phyloP scores from a whole-genome alignment of 805 yeast species.

The Candida tallmaniae region DNA sequence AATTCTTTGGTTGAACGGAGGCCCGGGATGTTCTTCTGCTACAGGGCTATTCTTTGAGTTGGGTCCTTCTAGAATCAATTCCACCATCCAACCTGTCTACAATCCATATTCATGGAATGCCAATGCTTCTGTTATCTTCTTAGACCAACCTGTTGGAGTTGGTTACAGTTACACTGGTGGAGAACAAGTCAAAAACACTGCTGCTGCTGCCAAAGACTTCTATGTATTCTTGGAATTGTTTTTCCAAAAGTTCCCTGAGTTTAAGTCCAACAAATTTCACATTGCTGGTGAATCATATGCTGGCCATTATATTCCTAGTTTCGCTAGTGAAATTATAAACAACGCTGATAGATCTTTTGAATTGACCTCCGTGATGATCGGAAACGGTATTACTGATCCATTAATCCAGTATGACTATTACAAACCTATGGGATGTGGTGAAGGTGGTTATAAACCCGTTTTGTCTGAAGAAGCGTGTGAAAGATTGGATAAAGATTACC shows the following conservation, averaged over 20 bases:
- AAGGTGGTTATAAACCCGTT: slow-evolving; percentile 40
- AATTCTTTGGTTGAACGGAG: slow-evolving; percentile 90
- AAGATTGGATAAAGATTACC: slow-evolving; percentile 29
- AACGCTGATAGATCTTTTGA: slow-evolving; percentile 50
- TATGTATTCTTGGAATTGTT: slow-evolving; percentile 79
- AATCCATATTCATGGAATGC: slow-evolving; percentile 90
- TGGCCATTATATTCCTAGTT: slow-evolving; percentile 90
- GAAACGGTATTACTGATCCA: slow-evolving; percentile 44
- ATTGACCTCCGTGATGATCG: slow-evolving; percentile 37
- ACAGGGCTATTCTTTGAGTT: slow-evolving; percentile 88
- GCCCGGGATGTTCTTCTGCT: slow-evolving; percentile 92
- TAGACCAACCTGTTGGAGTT: slow-evolving; percentile 92
- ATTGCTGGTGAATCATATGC: slow-evolving; percentile 94
- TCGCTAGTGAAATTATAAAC: slow-evolving; percentile 73
- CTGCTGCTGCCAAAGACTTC: slow-evolving; percentile 84
- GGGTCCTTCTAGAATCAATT: slow-evolving; percentile 78
- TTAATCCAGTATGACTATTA: slow-evolving; percentile 36
- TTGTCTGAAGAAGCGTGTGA: slow-evolving; percentile 28
- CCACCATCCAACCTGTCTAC: slow-evolving; percentile 61
- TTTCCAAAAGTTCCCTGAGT: slow-evolving; percentile 78
- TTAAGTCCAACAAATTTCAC: slow-evolving; percentile 58
- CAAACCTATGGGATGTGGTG: slow-evolving; percentile 44
- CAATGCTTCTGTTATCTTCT: slow-evolving; percentile 83
- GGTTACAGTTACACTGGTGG: slow-evolving; percentile 80
- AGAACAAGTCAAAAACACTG: slow-evolving; percentile 59